Conservation (phyloP, 140 eudicot species). For the Flaveria floridana region DNA sequence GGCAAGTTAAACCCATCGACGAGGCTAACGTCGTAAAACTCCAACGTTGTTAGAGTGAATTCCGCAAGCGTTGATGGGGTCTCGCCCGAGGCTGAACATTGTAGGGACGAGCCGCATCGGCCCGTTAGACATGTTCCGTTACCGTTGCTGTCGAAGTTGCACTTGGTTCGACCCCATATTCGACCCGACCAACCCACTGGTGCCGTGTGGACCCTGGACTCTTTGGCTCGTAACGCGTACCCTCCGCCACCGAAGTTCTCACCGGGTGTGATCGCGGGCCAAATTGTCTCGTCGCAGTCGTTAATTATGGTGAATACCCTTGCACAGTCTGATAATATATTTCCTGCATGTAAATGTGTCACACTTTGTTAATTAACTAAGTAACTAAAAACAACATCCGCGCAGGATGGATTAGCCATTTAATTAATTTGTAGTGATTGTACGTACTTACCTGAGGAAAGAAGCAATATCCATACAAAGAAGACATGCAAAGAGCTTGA, state of each 20-base stretch:
- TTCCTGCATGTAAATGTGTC: conserved; percentile 35
- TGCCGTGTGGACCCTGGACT: conserved; percentile 54
- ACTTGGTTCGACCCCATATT: conserved; percentile 92
- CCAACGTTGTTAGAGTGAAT: conserved; percentile 54
- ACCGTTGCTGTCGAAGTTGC: conserved; percentile 65
- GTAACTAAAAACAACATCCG: not conserved
- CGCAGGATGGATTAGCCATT: not conserved
- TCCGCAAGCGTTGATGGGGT: conserved; percentile 85
- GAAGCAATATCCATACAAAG: conserved; percentile 29
- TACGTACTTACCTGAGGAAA: conserved; percentile 38
- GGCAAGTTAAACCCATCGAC: conserved; percentile 92
- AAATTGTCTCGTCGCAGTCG: conserved; percentile 72
- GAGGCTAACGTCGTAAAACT: conserved; percentile 89
- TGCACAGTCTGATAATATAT: conserved; percentile 44
- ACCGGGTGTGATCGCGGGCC: conserved; percentile 86
- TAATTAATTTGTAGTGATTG: no score
- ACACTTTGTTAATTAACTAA: no score
- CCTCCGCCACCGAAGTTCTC: conserved; percentile 71
- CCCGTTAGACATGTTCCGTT: conserved; percentile 74
- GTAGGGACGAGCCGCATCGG: conserved; percentile 66
- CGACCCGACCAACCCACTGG: conserved; percentile 78
- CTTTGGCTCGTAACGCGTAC: conserved; percentile 55
- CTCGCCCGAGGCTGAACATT: conserved; percentile 69
- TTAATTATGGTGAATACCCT: conserved; percentile 72
- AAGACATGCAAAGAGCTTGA: conserved; percentile 23